Evolutionary conservation across 345 rosid genomes (phyloP).

Genomic region (Camelina sativa): DNA sequence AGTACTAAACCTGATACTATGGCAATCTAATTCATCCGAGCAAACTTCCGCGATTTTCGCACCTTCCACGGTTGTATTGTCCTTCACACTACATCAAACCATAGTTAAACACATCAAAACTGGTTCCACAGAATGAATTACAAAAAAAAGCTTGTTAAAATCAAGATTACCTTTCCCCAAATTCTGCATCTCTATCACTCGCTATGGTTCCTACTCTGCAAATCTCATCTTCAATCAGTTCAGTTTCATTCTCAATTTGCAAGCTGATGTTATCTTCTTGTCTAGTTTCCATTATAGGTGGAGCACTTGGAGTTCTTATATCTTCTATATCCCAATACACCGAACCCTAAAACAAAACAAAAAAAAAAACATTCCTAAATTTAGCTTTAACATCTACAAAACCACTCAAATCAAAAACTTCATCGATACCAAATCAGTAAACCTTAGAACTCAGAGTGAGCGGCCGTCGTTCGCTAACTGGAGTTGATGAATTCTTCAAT

Average conservation of each 20-base stretch:
- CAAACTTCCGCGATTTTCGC: constrained; percentile 55
- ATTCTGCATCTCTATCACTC: constrained; percentile 41
- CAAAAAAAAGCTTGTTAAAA: background rate
- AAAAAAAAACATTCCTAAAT: constrained; percentile 9
- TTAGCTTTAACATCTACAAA: background rate
- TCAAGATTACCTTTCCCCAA: constrained; percentile 63
- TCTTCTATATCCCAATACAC: constrained; percentile 49
- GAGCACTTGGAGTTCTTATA: constrained; percentile 93
- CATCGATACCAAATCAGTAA: background rate
- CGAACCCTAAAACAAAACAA: constrained; percentile 43
- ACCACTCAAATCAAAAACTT: background rate
- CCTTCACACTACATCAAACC: constrained; percentile 48
- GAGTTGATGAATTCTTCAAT: constrained; percentile 42
- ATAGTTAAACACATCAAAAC: constrained; percentile 30
- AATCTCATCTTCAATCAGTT: constrained; percentile 42
- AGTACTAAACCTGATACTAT: constrained; percentile 61
- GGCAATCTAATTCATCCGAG: constrained; percentile 55
- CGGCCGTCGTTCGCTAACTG: constrained; percentile 53
- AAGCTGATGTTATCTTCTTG: constrained; percentile 47
- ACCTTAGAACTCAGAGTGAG: constrained; percentile 55
- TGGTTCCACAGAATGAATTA: background rate
- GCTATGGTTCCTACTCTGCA: constrained; percentile 39
- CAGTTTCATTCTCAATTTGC: constrained; percentile 48
- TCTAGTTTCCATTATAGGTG: constrained; percentile 69
- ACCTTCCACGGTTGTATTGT: constrained; percentile 38